Evolutionary conservation across 2,329 filamentous ascomycete genomes (phyloP).

Genomic region (Ophiocordyceps camponoti-rufipedis): DNA sequence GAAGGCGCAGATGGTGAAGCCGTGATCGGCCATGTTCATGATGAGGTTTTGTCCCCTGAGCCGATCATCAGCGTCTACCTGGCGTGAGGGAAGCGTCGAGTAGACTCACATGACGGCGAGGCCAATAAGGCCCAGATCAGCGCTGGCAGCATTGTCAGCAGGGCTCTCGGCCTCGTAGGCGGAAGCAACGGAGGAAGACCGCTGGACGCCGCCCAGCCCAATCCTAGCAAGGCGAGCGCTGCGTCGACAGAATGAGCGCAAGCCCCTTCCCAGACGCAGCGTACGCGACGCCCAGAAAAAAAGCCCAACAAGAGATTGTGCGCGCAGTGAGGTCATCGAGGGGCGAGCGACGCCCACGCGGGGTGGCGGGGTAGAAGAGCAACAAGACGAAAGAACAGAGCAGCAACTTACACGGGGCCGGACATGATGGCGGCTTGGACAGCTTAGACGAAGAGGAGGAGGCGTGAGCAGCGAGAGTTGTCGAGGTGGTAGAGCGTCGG

Average conservation of each 20-base stretch:
- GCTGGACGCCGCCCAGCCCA: constrained; percentile 44
- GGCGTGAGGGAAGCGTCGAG: constrained; percentile 1
- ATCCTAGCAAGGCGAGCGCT: constrained; percentile 62
- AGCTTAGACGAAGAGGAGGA: not conserved
- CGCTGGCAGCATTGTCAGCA: constrained; percentile 46
- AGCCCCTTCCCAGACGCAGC: not conserved
- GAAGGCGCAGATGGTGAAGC: constrained; percentile 94
- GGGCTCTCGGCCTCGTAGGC: constrained; percentile 16
- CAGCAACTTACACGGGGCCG: constrained; percentile 45
- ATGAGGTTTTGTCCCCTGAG: constrained; percentile 66
- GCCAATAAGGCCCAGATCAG: constrained; percentile 85
- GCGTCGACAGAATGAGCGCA: constrained; percentile 20
- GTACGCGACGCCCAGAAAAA: constrained; percentile 1
- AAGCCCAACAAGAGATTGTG: constrained; percentile 8
- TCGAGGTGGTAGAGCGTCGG: constrained; percentile 1
- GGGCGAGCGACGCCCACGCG: constrained; percentile 4
- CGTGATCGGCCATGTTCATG: constrained; percentile 74
- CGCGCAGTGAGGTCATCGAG: constrained; percentile 17
- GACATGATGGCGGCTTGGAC: constrained; percentile 30
- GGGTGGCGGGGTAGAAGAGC: constrained; percentile 22
- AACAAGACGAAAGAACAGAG: constrained; percentile 1
- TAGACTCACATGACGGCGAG: constrained; percentile 71
- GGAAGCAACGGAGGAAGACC: constrained; percentile 11
- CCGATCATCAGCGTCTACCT: not conserved
- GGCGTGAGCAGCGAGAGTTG: not conserved